phyloP scores from a whole-genome alignment of 1,284 basidiomycete species.

The Ganoderma boninense region DNA sequence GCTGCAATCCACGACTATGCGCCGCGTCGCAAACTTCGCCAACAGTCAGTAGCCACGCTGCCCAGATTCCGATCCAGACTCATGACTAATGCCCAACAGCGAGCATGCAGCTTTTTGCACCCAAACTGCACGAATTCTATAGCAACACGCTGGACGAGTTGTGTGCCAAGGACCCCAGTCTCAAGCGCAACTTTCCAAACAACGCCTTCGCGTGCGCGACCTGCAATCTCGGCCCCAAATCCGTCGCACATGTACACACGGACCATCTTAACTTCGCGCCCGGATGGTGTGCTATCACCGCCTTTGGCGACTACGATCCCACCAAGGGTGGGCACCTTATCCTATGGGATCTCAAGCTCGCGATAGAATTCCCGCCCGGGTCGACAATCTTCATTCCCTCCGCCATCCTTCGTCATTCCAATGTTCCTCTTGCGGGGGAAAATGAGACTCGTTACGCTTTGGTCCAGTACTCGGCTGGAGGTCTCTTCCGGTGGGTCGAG shows the following conservation, averaged over 20 bases:
- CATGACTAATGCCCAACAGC: background rate
- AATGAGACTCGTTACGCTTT: background rate
- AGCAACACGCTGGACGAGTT: background rate
- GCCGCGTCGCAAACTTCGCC: too few species aligned
- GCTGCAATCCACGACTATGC: too few species aligned
- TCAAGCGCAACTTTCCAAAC: background rate
- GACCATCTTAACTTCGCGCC: constrained; percentile 6
- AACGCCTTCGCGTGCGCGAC: background rate
- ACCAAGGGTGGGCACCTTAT: constrained; percentile 6
- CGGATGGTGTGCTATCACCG: constrained; percentile 8
- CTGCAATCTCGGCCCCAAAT: background rate
- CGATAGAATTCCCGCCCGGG: background rate
- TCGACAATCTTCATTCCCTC: background rate
- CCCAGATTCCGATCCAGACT: too few species aligned
- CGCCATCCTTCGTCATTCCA: constrained; percentile 1
- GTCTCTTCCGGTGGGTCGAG: background rate
- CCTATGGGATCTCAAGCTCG: background rate
- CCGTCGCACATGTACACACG: background rate
- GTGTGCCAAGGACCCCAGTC: background rate
- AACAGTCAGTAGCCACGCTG: too few species aligned
- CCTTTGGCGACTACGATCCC: constrained; percentile 7
- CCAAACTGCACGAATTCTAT: background rate
- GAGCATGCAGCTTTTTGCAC: background rate
- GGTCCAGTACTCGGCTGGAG: background rate
- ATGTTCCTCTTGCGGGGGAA: background rate